Percentiles rank a stretch among this genome's conserved stretches.
Conservation (phyloP, 2,329 filamentous ascomycete genomes). For the Arachnopeziza araneosa region DNA sequence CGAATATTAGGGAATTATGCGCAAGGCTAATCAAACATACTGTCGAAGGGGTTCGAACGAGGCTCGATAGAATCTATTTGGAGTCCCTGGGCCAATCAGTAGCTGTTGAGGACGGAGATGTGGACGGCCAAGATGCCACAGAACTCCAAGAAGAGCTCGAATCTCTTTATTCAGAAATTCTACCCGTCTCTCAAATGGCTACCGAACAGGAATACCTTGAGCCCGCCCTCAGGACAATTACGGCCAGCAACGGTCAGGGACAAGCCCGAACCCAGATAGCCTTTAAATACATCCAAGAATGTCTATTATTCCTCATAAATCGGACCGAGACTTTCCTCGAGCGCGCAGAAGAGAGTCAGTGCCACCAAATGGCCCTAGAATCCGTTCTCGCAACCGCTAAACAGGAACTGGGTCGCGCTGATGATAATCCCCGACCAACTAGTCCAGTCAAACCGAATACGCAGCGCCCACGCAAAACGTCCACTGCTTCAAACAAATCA, state of each 20-base stretch:
- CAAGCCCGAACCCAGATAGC: conserved; percentile 42
- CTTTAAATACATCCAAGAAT: conserved; percentile 47
- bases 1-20: conserved; percentile 53
- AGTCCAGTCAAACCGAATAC: conserved; percentile 16
- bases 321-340: conserved; percentile 39
- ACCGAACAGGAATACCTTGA: conserved; percentile 61
- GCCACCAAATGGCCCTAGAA: conserved; percentile 38
- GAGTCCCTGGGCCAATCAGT: conserved; percentile 36
- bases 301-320: conserved; percentile 45
- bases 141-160: conserved; percentile 60
- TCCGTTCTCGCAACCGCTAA: conserved; percentile 40
- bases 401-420: conserved; percentile 34
- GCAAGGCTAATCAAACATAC: conserved; percentile 54
- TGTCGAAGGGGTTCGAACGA: conserved; percentile 49
- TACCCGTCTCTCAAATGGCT: conserved; percentile 66
- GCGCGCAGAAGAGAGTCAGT: conserved; percentile 40
- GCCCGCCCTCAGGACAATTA: conserved; percentile 47
- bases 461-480: conserved; percentile 16
- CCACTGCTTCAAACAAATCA: conserved; percentile 6
- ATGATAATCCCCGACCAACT: conserved; percentile 4
- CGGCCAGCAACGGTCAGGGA: conserved; percentile 39
- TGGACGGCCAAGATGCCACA: conserved; percentile 36
- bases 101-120: conserved; percentile 5
- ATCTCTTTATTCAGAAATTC: conserved; percentile 63
- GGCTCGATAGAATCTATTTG: conserved; percentile 50